phyloP scores from a whole-genome alignment of 306 rosid species.

The Vigna reflexopilosa region DNA sequence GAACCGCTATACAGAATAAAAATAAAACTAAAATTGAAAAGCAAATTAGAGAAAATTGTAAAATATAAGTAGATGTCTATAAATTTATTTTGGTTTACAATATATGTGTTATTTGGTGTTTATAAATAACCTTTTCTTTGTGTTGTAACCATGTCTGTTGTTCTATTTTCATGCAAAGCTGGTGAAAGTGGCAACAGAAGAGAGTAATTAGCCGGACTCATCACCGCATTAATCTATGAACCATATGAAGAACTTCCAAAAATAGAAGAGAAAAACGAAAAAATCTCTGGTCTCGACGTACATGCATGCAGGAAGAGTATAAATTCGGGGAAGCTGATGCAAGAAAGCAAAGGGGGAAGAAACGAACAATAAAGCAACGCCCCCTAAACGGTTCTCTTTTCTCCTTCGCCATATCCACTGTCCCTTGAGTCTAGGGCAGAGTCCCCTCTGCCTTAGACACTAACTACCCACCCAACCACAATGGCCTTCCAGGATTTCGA shows the following conservation, averaged over 20 bases:
- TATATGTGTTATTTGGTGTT: too few relatives aligned
- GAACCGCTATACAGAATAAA: too few relatives aligned
- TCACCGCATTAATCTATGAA: not conserved
- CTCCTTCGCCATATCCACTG: not conserved
- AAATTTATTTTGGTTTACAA: too few relatives aligned
- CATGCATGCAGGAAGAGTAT: not conserved
- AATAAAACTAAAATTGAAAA: too few relatives aligned
- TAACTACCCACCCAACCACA: too few relatives aligned
- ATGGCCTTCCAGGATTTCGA: slow-evolving; percentile 90
- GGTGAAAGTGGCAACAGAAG: not conserved
- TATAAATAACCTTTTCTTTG: too few relatives aligned
- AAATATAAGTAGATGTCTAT: too few relatives aligned
- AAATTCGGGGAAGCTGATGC: slow-evolving; percentile 7
- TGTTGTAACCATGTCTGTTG: too few relatives aligned
- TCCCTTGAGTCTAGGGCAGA: slow-evolving; percentile 67
- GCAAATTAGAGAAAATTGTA: too few relatives aligned
- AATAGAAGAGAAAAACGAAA: slow-evolving; percentile 54
- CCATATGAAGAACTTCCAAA: slow-evolving; percentile 41
- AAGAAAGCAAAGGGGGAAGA: slow-evolving; percentile 2
- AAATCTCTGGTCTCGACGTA: slow-evolving; percentile 61
- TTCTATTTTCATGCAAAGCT: not conserved
- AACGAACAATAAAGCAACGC: not conserved
- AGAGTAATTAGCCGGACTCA: not conserved
- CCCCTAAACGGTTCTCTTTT: not conserved
- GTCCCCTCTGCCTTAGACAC: slow-evolving; percentile 70